Evolutionary conservation across 305 asterid species (phyloP).

Genomic region (Vinca major): DNA sequence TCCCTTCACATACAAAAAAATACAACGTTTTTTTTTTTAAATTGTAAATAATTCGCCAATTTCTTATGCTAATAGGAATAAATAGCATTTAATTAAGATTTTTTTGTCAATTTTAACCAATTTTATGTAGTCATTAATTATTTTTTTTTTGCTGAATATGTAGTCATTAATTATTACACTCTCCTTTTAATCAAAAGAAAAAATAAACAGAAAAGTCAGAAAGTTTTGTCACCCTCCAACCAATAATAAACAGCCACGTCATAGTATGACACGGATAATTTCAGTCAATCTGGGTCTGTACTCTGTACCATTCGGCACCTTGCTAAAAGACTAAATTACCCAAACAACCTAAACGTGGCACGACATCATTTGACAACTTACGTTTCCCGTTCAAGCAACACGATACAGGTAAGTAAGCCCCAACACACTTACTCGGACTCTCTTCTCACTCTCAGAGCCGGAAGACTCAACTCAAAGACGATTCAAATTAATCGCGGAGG

Average conservation of each 20-base stretch:
- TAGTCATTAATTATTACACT: too few species aligned
- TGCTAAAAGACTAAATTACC: conserved; percentile 1
- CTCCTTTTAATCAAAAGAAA: too few species aligned
- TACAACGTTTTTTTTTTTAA: too few species aligned
- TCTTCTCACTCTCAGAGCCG: not conserved
- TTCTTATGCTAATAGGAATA: too few species aligned
- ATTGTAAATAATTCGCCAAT: too few species aligned
- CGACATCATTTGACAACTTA: not conserved
- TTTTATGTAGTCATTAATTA: too few species aligned
- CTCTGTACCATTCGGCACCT: too few species aligned
- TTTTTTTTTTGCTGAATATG: too few species aligned
- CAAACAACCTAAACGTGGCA: conserved; percentile 1
- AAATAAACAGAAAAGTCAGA: too few species aligned
- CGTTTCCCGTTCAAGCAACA: not conserved
- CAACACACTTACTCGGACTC: not conserved
- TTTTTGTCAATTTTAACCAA: too few species aligned
- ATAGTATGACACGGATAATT: conserved; percentile 15
- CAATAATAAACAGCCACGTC: conserved; percentile 17
- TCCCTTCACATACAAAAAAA: too few species aligned
- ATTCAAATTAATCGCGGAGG: not conserved
- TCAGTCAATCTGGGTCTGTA: not conserved
- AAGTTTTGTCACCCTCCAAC: conserved; percentile 8
- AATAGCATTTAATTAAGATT: too few species aligned
- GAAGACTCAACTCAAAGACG: conserved; percentile 7
- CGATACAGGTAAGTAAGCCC: conserved; percentile 9